Evolutionary conservation across 148 eudicot genomes (phyloP).

Genomic region (Drosera capensis): DNA sequence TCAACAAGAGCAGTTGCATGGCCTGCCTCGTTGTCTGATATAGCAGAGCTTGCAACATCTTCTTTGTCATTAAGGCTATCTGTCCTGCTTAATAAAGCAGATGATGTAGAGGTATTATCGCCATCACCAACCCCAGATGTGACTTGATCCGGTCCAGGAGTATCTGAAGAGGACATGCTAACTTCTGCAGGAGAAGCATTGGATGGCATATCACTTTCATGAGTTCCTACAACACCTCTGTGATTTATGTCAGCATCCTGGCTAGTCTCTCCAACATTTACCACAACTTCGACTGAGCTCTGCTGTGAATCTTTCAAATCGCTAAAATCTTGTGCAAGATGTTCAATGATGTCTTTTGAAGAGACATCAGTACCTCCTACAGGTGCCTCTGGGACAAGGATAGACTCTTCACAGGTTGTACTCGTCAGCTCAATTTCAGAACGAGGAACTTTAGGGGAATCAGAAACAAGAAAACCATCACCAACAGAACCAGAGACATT

Average conservation of each 20-base stretch:
- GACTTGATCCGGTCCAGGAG: constrained; percentile 5
- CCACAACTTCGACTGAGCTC: constrained; percentile 2
- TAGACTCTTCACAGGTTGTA: neutral
- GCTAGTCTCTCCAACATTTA: constrained; percentile 4
- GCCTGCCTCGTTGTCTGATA: constrained; percentile 15
- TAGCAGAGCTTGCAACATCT: constrained; percentile 10
- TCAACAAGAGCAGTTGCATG: constrained; percentile 20
- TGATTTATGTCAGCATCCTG: constrained; percentile 3
- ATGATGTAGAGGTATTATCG: constrained; percentile 11
- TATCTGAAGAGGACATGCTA: neutral
- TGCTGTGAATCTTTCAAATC: neutral
- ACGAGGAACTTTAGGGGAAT: constrained; percentile 14
- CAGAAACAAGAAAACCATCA: constrained; percentile 9
- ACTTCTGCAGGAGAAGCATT: neutral
- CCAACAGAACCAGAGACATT: constrained; percentile 12
- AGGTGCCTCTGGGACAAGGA: constrained; percentile 5
- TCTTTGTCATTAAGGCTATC: constrained; percentile 12
- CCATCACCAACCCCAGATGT: constrained; percentile 11
- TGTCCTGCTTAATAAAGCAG: constrained; percentile 5
- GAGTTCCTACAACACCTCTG: constrained; percentile 5
- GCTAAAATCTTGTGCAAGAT: constrained; percentile 7
- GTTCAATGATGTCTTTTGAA: constrained; percentile 8
- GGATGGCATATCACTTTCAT: constrained; percentile 1
- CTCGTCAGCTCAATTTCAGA: constrained; percentile 5
- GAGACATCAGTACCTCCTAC: constrained; percentile 9